phyloP scores from a whole-genome alignment of 2,329 filamentous ascomycete genomes.

The Lachnellula hyalina region DNA sequence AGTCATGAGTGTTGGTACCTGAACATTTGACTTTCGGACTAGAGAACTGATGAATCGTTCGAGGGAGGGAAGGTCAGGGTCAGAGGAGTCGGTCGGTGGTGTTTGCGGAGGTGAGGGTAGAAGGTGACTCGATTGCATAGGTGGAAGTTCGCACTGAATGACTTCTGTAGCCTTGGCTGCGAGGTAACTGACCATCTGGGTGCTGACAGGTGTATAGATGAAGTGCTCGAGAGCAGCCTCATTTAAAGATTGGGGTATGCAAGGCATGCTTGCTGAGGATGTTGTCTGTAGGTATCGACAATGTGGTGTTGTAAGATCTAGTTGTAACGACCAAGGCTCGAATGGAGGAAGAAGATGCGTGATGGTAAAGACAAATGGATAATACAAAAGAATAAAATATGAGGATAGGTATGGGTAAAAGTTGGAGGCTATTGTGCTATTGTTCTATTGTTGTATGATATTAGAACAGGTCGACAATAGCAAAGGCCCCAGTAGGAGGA shows the following conservation, averaged over 20 bases:
- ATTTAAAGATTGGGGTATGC: slow-evolving; percentile 40
- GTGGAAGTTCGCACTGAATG: slow-evolving; percentile 68
- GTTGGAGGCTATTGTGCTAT: slow-evolving; percentile 10
- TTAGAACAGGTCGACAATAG: slow-evolving; percentile 5
- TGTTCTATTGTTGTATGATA: slow-evolving; percentile 14
- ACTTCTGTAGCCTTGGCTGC: slow-evolving; percentile 69
- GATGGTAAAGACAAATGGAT: slow-evolving; percentile 3
- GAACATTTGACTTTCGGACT: slow-evolving; percentile 88
- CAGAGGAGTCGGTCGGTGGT: slow-evolving; percentile 39
- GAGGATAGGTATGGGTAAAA: neutral
- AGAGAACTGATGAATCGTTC: slow-evolving; percentile 90
- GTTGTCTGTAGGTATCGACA: neutral
- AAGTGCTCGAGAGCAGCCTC: slow-evolving; percentile 73
- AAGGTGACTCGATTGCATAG: slow-evolving; percentile 44
- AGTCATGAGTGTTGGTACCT: slow-evolving; percentile 96
- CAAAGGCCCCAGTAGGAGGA: slow-evolving; percentile 13
- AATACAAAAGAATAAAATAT: slow-evolving; percentile 5
- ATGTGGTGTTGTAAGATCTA: slow-evolving; percentile 4
- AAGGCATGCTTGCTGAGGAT: slow-evolving; percentile 14
- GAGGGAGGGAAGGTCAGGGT: slow-evolving; percentile 61
- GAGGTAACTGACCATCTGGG: slow-evolving; percentile 73
- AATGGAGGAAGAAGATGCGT: slow-evolving; percentile 1
- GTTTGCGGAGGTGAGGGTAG: slow-evolving; percentile 41
- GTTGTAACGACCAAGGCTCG: neutral
- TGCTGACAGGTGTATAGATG: slow-evolving; percentile 69